Evolutionary conservation across 345 rosid genomes (phyloP).

Genomic region (Lepidium didymum): DNA sequence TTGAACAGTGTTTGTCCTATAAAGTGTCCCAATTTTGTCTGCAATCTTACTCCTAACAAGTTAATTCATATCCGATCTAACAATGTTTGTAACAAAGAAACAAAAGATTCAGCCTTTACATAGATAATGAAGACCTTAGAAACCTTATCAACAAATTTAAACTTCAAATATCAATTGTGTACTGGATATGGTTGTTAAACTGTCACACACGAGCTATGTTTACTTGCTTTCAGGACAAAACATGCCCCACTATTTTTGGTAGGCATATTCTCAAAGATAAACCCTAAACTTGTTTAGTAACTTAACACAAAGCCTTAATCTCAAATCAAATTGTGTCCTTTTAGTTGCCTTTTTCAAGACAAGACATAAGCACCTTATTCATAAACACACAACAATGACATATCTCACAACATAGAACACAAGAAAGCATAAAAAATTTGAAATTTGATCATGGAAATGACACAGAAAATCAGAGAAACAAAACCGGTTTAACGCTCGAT

Average conservation of each 20-base stretch:
- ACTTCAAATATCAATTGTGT: slow-evolving; percentile 7
- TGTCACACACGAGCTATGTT: slow-evolving; percentile 25
- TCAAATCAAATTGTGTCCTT: slow-evolving; percentile 13
- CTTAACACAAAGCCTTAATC: slow-evolving; percentile 7
- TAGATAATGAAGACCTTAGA: slow-evolving; percentile 21
- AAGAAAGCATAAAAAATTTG: slow-evolving; percentile 7
- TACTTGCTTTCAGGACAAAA: slow-evolving; percentile 28
- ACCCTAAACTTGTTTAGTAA: slow-evolving; percentile 17
- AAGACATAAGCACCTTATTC: background rate
- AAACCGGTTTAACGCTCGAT: slow-evolving; percentile 45
- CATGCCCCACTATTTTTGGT: slow-evolving; percentile 18
- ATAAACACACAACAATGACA: slow-evolving; percentile 7
- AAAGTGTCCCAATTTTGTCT: slow-evolving; percentile 25
- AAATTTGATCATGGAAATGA: slow-evolving; percentile 11
- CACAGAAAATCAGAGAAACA: background rate
- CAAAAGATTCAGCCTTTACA: background rate
- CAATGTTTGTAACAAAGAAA: background rate
- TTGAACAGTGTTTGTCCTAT: slow-evolving; percentile 27
- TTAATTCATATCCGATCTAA: background rate
- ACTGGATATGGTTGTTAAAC: slow-evolving; percentile 20
- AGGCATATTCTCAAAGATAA: background rate
- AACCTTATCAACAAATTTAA: slow-evolving; percentile 23
- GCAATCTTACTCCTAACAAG: background rate
- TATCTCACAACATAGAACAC: slow-evolving; percentile 11
- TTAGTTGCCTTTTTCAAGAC: slow-evolving; percentile 6